Conservation (phyloP, 164 flowering plant species). For the Akebia trifoliata region DNA sequence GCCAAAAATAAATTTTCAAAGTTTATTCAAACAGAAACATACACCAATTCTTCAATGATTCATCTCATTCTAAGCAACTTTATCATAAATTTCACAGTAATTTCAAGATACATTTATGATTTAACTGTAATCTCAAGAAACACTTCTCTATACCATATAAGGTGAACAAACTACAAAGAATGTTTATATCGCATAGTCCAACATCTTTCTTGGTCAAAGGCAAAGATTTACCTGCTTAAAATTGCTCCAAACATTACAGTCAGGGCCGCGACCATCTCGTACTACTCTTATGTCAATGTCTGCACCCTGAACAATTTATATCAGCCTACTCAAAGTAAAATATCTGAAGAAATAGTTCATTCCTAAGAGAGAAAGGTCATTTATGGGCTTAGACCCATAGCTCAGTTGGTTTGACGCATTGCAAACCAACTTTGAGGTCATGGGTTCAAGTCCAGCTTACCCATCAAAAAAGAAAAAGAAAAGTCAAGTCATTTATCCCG, state of each 20-base stretch:
- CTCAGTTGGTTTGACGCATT: too few species aligned
- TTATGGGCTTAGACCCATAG: too few species aligned
- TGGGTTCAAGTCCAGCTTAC: too few species aligned
- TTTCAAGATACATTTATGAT: too few species aligned
- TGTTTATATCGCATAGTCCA: background rate
- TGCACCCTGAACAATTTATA: constrained; percentile 71
- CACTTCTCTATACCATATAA: background rate
- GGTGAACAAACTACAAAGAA: background rate
- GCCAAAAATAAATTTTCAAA: background rate
- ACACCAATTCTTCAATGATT: background rate
- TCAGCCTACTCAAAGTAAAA: constrained; percentile 16
- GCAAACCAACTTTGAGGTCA: too few species aligned
- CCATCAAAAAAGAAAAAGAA: too few species aligned
- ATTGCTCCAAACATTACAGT: constrained; percentile 98
- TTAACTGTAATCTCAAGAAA: constrained; percentile 1
- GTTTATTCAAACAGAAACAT: background rate
- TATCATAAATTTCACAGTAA: background rate
- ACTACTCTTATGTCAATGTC: constrained; percentile 97
- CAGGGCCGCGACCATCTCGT: constrained; percentile 98
- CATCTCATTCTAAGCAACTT: constrained; percentile 2
- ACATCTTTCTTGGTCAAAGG: background rate
- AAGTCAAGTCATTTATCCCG: background rate
- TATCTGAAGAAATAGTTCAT: constrained; percentile 6
- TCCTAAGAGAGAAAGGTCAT: too few species aligned
- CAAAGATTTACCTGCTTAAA: constrained; percentile 69